A percentile compares a stretch with the other conserved stretches of the same genome.
Conservation (phyloP, 352 stramenopile species). For the Peronospora farinosa region DNA sequence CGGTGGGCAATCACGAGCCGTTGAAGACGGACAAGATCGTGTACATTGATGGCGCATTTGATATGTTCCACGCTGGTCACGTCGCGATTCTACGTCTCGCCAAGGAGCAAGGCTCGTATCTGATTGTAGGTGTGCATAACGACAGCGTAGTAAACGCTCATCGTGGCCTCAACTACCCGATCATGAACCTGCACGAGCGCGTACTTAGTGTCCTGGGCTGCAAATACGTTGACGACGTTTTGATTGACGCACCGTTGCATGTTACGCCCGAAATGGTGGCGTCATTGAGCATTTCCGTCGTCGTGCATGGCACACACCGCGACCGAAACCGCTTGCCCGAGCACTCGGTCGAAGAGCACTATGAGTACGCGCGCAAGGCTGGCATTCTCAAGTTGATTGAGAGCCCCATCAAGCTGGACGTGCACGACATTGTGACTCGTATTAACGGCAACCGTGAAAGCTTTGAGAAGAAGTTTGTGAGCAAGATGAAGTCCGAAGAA, state of each 20-base stretch:
- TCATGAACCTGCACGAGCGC: conserved; percentile 98
- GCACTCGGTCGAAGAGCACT: conserved; percentile 75
- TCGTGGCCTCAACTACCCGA: conserved; percentile 90
- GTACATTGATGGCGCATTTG: conserved; percentile 97
- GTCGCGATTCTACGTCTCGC: conserved; percentile 93
- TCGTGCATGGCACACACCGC: conserved; percentile 85
- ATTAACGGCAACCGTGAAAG: conserved; percentile 87
- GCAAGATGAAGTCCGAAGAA: conserved; percentile 90
- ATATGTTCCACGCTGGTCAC: conserved; percentile 99
- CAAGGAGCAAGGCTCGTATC: conserved; percentile 90
- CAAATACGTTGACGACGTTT: conserved; percentile 95
- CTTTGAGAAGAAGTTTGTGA: conserved; percentile 91
- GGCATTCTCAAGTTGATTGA: conserved; percentile 80
- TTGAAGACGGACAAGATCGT: conserved; percentile 89
- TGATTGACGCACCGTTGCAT: conserved; percentile 95
- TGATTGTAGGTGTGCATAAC: conserved; percentile 96
- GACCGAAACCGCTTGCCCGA: conserved; percentile 52
- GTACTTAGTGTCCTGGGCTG: conserved; percentile 94
- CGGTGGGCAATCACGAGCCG: conserved; percentile 84
- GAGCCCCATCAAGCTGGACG: conserved; percentile 69
- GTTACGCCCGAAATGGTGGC: conserved; percentile 96
- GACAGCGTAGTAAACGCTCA: conserved; percentile 89
- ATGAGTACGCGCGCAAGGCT: conserved; percentile 64
- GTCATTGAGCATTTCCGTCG: conserved; percentile 77
- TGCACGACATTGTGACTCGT: conserved; percentile 83